These are phyloP conservation scores for Oryza glumipatula DNA, from an alignment of 176 grass and related monocot genomes.

Conservation along the genomic window DNA sequence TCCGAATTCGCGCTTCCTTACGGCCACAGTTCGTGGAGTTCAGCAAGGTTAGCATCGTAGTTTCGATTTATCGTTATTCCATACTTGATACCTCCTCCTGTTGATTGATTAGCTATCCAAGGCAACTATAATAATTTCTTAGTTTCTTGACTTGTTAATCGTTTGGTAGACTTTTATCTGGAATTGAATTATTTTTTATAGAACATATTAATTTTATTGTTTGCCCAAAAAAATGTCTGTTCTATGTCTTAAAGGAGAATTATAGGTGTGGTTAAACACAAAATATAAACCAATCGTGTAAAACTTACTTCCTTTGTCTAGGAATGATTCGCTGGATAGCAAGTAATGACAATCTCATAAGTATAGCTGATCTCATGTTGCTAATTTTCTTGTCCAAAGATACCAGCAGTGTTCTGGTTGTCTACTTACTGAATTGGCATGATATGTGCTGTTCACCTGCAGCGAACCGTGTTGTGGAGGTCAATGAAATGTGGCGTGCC, in stretches of 20 bases:
- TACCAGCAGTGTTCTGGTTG: neutral
- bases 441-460: conserved; percentile 12
- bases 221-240: neutral
- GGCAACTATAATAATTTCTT: neutral
- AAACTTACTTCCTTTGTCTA: neutral
- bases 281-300: neutral
- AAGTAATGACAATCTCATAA: neutral
- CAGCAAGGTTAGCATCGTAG: conserved; percentile 72
- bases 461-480: conserved; percentile 91
- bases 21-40: conserved; percentile 88
- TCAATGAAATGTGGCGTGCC: conserved; percentile 89
- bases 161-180: conserved; percentile 12
- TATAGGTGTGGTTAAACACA: neutral
- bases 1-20: conserved; percentile 91
- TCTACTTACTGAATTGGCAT: conserved; percentile 16
- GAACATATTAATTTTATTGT: neutral
- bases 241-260: neutral
- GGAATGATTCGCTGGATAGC: neutral
- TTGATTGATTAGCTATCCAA: neutral
- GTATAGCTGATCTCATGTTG: neutral
- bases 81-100: neutral
- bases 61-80: neutral
- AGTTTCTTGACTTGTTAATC: neutral
- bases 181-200: neutral
- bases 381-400: neutral